These are phyloP conservation scores for Anthracocystis setariae DNA, from an alignment of 1,284 basidiomycete genomes.

Conservation along the genomic window DNA sequence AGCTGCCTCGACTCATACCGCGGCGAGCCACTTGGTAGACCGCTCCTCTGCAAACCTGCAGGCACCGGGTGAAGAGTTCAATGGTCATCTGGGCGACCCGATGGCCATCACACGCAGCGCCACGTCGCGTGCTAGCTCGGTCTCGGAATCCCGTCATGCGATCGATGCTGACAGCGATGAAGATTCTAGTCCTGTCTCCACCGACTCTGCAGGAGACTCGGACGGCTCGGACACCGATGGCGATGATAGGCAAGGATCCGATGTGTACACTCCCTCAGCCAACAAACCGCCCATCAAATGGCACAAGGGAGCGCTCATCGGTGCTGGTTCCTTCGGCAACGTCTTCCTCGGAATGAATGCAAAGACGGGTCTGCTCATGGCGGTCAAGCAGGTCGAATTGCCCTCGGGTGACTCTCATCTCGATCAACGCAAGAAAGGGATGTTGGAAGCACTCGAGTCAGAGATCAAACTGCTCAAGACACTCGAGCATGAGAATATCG, in stretches of 20 bases:
- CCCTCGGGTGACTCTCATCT: conserved; percentile 86
- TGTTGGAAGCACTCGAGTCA: conserved; percentile 91
- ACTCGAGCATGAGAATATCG: conserved; percentile 94
- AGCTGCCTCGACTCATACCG: conserved; percentile 36
- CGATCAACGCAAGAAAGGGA: conserved; percentile 91
- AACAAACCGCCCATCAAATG: conserved; percentile 80
- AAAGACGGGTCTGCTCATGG: conserved; percentile 91
- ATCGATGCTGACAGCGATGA: conserved; percentile 57
- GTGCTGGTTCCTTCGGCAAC: conserved; percentile 75
- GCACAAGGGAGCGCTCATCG: conserved; percentile 98
- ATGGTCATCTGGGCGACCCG: conserved; percentile 52
- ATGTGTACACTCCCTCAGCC: conserved; percentile 21
- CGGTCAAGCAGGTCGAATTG: conserved; percentile 98
- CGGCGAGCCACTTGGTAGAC: conserved; percentile 26
- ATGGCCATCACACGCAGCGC: conserved; percentile 47
- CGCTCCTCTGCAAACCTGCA: conserved; percentile 65
- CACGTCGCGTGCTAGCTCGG: conserved; percentile 43
- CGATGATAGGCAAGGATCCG: conserved; percentile 19
- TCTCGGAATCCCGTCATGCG: conserved; percentile 39
- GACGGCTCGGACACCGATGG: conserved; percentile 36
- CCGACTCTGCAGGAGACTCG: conserved; percentile 34
- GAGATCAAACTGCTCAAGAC: conserved; percentile 97
- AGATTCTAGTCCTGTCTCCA: conserved; percentile 49
- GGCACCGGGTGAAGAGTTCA: conserved; percentile 51
- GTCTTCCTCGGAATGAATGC: conserved; percentile 93